Evolutionary conservation across 2,329 filamentous ascomycete species (phyloP), one percentile per base, ranked within the genome.

Genomic region (Parastagonospora nodorum): DNA sequence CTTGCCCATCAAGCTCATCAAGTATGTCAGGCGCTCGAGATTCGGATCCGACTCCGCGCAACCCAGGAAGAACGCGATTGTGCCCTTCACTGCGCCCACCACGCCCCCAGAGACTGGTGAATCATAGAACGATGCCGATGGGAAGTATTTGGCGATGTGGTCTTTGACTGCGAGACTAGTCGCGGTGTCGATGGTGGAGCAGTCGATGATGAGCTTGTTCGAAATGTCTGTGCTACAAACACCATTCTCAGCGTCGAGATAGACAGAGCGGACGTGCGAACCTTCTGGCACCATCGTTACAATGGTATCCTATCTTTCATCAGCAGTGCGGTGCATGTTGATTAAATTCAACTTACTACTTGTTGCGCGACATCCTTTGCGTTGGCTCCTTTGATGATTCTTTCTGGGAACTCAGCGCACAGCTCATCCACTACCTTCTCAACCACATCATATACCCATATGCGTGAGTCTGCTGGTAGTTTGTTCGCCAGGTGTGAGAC

Each of bases 11-110:
- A 78, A 67, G 10, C 69, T 55, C 24, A 84, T 68, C 5, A 85
- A 59, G 15, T 63, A 51, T n/a, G 68, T 72, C 7, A 85, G 64
- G 5, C 69, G 71, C 9, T 69, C 53, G 8, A 82, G 55, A 48
- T 82, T 78, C 0, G 75, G 63, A 53, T 80, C 74, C 33, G 69
- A 67, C 49, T 78, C 74, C 48, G 78, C 69, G 48, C 75, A 78
- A 43, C 81, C 81, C 29, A 84, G 72, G 75, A 84, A 84, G 72
- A 84, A 82, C 44, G 82, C 78, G 24, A 84, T 74, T 0, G 78
- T 81, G 9, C 73, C 81, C 40, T 76, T 77, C 39, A 78, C 68
- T 3, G 81, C 81, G n/a, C 81, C 81, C 12, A 81, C 70, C 5
- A 78, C 76, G 9, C 81, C 81, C 19, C 81, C 81, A 32, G 77